Percentiles rank a stretch among this genome's conserved stretches.
These are phyloP conservation scores for Angophora floribunda DNA, from an alignment of 345 rosid genomes.

Conservation along the genomic window DNA sequence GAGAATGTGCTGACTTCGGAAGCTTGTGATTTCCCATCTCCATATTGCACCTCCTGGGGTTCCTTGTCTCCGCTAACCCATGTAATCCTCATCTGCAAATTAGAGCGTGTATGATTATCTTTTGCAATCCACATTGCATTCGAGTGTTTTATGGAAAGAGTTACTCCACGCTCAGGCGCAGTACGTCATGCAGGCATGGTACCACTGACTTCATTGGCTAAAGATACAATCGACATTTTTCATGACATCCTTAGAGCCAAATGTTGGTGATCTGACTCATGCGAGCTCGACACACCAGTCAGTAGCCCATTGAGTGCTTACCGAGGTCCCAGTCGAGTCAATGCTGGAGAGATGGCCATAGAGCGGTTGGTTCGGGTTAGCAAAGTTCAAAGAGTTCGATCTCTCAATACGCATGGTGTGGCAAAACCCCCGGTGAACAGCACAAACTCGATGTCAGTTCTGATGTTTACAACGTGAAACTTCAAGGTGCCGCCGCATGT, in stretches of 20 bases:
- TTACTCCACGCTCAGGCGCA: neutral
- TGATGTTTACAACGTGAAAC: slow-evolving; percentile 53
- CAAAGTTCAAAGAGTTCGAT: slow-evolving; percentile 25
- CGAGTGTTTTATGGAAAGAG: neutral
- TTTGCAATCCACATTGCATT: neutral
- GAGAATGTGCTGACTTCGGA: slow-evolving; percentile 47
- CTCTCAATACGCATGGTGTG: slow-evolving; percentile 35
- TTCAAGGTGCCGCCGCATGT: slow-evolving; percentile 33
- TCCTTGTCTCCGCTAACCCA: slow-evolving; percentile 61
- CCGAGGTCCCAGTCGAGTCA: slow-evolving; percentile 51
- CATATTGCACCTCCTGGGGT: slow-evolving; percentile 43
- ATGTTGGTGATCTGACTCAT: neutral
- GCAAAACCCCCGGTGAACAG: slow-evolving; percentile 43
- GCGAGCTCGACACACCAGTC: neutral
- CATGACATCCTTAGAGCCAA: neutral
- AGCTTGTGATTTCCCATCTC: slow-evolving; percentile 20
- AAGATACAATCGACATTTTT: neutral
- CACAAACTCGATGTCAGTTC: slow-evolving; percentile 52
- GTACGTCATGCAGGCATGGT: neutral
- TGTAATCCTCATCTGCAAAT: slow-evolving; percentile 51
- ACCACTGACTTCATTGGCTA: neutral
- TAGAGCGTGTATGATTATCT: neutral
- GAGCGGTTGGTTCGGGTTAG: slow-evolving; percentile 41
- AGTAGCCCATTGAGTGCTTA: neutral
- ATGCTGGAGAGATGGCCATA: slow-evolving; percentile 44